phyloP scores from a whole-genome alignment of 257 asterid species.

The Solanum chiquidenum region DNA sequence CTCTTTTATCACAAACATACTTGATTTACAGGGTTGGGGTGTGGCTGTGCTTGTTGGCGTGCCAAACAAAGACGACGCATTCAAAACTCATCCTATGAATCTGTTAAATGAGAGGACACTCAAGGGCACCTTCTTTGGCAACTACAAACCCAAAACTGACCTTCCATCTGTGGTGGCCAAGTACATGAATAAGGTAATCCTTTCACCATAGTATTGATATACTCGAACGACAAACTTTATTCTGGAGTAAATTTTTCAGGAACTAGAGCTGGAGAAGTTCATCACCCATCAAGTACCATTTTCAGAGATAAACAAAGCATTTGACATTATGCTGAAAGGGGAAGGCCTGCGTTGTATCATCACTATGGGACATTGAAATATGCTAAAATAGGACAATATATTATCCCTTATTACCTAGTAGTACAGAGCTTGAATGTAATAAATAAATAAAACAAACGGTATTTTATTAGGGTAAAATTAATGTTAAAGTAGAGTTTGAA shows the following conservation, averaged over 20 bases:
- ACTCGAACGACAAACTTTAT: background rate
- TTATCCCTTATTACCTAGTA: background rate
- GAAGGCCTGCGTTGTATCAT: slow-evolving; percentile 33
- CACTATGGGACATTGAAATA: slow-evolving; percentile 9
- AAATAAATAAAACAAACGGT: background rate
- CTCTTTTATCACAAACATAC: background rate
- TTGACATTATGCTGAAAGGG: slow-evolving; percentile 29
- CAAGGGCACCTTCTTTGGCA: slow-evolving; percentile 79
- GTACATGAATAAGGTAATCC: slow-evolving; percentile 59
- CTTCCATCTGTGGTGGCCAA: slow-evolving; percentile 59
- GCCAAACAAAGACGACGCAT: slow-evolving; percentile 58
- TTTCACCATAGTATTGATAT: background rate
- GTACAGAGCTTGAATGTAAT: background rate
- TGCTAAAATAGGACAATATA: background rate
- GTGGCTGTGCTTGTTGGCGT: slow-evolving; percentile 91
- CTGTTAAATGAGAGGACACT: slow-evolving; percentile 73
- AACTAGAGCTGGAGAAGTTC: slow-evolving; percentile 32
- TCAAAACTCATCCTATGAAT: slow-evolving; percentile 66
- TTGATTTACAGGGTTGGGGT: slow-evolving; percentile 70
- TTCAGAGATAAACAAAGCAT: slow-evolving; percentile 31
- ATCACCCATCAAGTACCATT: slow-evolving; percentile 27
- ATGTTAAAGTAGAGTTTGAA: background rate
- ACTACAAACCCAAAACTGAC: slow-evolving; percentile 73
- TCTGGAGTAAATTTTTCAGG: background rate
- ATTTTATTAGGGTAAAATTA: background rate